phyloP scores from a whole-genome alignment of 208 protist species.

The Novymonas esmeraldas region DNA sequence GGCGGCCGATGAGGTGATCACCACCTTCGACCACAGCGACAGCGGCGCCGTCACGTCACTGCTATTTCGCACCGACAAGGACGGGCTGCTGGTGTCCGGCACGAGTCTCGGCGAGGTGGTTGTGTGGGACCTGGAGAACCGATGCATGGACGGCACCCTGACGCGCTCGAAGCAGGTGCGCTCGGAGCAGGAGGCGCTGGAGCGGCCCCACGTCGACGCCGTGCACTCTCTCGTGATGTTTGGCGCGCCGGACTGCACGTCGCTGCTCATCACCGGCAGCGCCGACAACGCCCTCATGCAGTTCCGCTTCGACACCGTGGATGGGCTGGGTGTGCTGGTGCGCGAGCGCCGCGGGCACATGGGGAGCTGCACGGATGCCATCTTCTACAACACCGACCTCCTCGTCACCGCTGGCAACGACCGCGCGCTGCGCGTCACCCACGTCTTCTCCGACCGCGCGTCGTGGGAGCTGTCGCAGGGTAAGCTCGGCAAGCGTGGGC shows the following conservation, averaged over 20 bases:
- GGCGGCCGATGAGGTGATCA: slow-evolving; percentile 63
- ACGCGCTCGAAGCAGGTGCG: slow-evolving; percentile 79
- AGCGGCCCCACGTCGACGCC: slow-evolving; percentile 69
- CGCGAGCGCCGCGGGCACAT: slow-evolving; percentile 90
- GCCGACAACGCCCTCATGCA: slow-evolving; percentile 89
- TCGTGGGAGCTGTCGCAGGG: slow-evolving; percentile 91
- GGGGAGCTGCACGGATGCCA: slow-evolving; percentile 69
- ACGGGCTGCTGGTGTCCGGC: slow-evolving; percentile 70
- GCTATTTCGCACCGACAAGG: slow-evolving; percentile 82
- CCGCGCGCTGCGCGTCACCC: slow-evolving; percentile 80
- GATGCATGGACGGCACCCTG: slow-evolving; percentile 83
- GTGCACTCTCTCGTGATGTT: slow-evolving; percentile 83
- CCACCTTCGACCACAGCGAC: slow-evolving; percentile 66
- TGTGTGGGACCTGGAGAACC: slow-evolving; percentile 85
- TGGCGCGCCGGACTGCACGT: slow-evolving; percentile 27
- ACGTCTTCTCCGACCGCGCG: slow-evolving; percentile 90
- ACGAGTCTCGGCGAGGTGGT: slow-evolving; percentile 80
- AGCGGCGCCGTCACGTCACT: slow-evolving; percentile 76
- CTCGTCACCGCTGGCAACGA: slow-evolving; percentile 83
- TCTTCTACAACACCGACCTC: slow-evolving; percentile 88
- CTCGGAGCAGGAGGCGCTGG: slow-evolving; percentile 63
- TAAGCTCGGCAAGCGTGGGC: slow-evolving; percentile 76
- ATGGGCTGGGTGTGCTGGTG: slow-evolving; percentile 75
- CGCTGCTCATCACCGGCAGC: slow-evolving; percentile 80
- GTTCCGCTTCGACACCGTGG: slow-evolving; percentile 92